These are phyloP conservation scores for Geranomyces michiganensis DNA, from an alignment of 192 early-diverging fungal species.

Conservation along the genomic window DNA sequence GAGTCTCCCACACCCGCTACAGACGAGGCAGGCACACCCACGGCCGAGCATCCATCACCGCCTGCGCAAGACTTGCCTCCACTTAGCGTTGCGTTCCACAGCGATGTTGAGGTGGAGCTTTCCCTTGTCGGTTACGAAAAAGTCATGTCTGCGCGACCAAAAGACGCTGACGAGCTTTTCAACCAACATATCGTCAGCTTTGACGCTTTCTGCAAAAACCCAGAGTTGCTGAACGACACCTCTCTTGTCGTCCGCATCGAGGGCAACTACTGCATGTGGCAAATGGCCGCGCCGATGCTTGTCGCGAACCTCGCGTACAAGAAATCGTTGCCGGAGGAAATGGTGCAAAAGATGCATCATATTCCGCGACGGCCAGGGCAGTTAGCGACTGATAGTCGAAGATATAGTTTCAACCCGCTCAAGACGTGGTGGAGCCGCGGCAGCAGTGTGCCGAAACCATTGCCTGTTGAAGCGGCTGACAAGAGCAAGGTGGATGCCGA, in stretches of 20 bases:
- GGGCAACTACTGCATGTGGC: slow-evolving; percentile 66
- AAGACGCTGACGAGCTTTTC: slow-evolving; percentile 53
- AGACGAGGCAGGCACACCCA: slow-evolving; percentile 27
- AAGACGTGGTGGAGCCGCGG: slow-evolving; percentile 43
- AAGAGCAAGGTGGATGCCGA: neutral
- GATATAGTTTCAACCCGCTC: slow-evolving; percentile 40
- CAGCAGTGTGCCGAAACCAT: slow-evolving; percentile 5
- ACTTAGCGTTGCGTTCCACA: slow-evolving; percentile 29
- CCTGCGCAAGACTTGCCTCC: neutral
- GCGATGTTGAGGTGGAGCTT: slow-evolving; percentile 32
- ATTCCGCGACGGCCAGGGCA: slow-evolving; percentile 8
- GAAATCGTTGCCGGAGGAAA: slow-evolving; percentile 52
- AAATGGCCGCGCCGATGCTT: slow-evolving; percentile 63
- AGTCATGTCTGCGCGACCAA: slow-evolving; percentile 13
- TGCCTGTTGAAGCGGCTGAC: neutral
- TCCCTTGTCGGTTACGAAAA: slow-evolving; percentile 32
- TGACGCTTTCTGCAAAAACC: slow-evolving; percentile 58
- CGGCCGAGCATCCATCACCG: slow-evolving; percentile 12
- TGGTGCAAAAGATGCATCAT: slow-evolving; percentile 15
- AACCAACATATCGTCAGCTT: slow-evolving; percentile 53
- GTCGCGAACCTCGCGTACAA: slow-evolving; percentile 60
- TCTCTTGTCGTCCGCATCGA: slow-evolving; percentile 59
- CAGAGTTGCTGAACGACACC: slow-evolving; percentile 57
- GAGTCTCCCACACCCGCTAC: slow-evolving; percentile 17
- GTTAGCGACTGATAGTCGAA: slow-evolving; percentile 7